Percentiles rank a stretch among this genome's conserved stretches.
Conservation (phyloP, 2,329 filamentous ascomycete genomes). For the Nothophoma quercina region DNA sequence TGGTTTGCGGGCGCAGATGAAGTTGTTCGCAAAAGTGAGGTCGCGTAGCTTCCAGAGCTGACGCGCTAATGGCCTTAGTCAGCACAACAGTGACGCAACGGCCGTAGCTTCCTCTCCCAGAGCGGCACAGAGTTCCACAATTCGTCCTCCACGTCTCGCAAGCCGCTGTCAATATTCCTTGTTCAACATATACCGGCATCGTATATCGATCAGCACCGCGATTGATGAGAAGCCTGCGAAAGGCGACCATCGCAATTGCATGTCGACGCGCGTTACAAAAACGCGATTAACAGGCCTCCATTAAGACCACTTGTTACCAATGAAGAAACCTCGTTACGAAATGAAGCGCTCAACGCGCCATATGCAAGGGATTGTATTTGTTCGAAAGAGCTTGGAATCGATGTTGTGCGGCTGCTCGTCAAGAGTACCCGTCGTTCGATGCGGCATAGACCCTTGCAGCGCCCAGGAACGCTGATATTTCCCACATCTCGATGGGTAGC, state of each 20-base stretch:
- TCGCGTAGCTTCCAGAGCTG: slow-evolving; percentile 5
- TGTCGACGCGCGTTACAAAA: background rate
- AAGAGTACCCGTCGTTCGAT: slow-evolving; percentile 14
- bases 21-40: slow-evolving; percentile 19
- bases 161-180: slow-evolving; percentile 22
- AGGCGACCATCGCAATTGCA: background rate
- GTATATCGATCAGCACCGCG: background rate
- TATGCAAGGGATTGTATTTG: background rate
- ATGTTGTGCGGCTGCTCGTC: slow-evolving; percentile 22
- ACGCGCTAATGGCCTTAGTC: slow-evolving; percentile 25
- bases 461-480: background rate
- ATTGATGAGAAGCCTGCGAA: background rate
- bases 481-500: slow-evolving; percentile 12
- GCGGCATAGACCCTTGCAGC: slow-evolving; percentile 22
- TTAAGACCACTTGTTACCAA: background rate
- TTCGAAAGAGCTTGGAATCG: slow-evolving; percentile 13
- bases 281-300: background rate
- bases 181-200: slow-evolving; percentile 27
- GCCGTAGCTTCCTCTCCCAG: background rate
- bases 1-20: slow-evolving; percentile 49
- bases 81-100: slow-evolving; percentile 26
- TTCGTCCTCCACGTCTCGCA: slow-evolving; percentile 16
- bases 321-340: background rate
- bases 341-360: background rate
- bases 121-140: slow-evolving; percentile 2